phyloP scores from a whole-genome alignment of 1,139 yeast genomes.

The Geotrichum carabidarum region DNA sequence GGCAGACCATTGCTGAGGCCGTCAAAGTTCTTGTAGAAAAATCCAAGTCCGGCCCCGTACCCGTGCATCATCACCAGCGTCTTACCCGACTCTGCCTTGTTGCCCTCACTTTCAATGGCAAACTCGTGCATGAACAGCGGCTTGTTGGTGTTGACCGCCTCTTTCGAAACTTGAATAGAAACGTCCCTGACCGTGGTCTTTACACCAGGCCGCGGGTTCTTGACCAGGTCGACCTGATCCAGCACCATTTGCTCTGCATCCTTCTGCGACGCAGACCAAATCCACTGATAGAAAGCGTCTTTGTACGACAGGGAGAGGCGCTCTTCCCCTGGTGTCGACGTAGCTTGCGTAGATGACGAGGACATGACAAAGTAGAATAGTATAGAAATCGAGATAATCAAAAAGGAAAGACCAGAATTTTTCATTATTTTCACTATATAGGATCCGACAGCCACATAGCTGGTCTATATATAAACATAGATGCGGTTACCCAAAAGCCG shows the following conservation, averaged over 20 bases:
- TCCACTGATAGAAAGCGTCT: slow-evolving; percentile 45
- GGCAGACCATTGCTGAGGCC: slow-evolving; percentile 35
- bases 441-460: too few species aligned
- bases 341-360: neutral
- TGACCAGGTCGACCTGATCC: slow-evolving; percentile 54
- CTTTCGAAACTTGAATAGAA: slow-evolving; percentile 44
- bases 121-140: slow-evolving; percentile 53
- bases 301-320: slow-evolving; percentile 28
- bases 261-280: slow-evolving; percentile 36
- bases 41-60: slow-evolving; percentile 77
- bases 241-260: slow-evolving; percentile 42
- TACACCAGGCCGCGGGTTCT: slow-evolving; percentile 1
- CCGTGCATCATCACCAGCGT: slow-evolving; percentile 69
- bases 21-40: slow-evolving; percentile 69
- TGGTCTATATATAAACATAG: too few species aligned
- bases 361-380: neutral
- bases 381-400: neutral
- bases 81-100: slow-evolving; percentile 10
- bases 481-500: too few species aligned
- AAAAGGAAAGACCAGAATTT: neutral
- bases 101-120: slow-evolving; percentile 29
- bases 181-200: slow-evolving; percentile 33
- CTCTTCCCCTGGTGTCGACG: neutral
- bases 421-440: too few species aligned
- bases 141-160: slow-evolving; percentile 48